Evolutionary conservation across 129 eudicot genomes (phyloP).

Genomic region (carrot (Daucus carota)): DNA sequence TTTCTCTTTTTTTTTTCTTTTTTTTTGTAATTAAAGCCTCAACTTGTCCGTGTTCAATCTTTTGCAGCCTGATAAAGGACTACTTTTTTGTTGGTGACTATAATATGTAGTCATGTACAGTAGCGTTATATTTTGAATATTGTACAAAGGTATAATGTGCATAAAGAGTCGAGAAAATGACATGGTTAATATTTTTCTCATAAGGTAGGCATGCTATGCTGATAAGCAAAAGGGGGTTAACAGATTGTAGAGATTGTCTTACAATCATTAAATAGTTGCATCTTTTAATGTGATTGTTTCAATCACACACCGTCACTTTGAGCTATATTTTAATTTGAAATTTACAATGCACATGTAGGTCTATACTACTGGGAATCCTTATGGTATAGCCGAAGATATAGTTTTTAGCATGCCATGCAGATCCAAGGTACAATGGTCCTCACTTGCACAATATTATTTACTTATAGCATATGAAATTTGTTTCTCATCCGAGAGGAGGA

Average conservation of each 20-base stretch:
- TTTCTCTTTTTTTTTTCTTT: background rate
- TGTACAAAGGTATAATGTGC: background rate
- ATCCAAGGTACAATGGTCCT: conserved; percentile 52
- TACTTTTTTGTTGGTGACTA: background rate
- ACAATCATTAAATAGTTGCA: background rate
- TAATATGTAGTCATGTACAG: background rate
- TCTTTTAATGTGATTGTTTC: background rate
- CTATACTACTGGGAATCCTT: conserved; percentile 85
- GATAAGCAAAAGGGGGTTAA: too few relatives aligned
- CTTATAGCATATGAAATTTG: background rate
- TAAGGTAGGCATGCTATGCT: background rate
- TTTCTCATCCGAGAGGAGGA: background rate
- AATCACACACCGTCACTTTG: background rate
- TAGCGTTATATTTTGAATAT: background rate
- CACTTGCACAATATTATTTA: background rate
- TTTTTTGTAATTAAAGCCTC: background rate
- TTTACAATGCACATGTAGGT: conserved; percentile 39
- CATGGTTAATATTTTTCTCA: background rate
- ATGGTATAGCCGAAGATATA: conserved; percentile 89
- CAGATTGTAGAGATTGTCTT: background rate
- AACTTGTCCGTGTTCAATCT: background rate
- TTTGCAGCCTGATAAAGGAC: conserved; percentile 2
- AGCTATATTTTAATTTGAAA: background rate
- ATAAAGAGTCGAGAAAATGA: background rate
- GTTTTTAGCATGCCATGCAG: conserved; percentile 99